Evolutionary conservation across 1,284 basidiomycete species (phyloP).

Genomic region (Schizopora paradoxa): DNA sequence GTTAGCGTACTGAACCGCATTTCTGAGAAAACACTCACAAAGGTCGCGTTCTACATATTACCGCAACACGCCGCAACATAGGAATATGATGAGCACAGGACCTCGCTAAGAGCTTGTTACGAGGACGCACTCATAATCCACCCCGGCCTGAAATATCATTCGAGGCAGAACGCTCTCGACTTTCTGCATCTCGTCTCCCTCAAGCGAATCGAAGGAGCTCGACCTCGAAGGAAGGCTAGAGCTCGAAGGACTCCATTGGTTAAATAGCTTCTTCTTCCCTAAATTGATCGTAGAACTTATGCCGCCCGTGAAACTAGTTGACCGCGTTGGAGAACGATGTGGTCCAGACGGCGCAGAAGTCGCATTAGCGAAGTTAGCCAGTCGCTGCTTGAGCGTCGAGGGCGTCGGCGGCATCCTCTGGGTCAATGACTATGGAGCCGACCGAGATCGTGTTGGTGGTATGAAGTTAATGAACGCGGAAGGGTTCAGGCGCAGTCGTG

Average conservation of each 20-base stretch:
- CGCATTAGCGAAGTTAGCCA: constrained; percentile 50
- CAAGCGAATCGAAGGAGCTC: constrained; percentile 2
- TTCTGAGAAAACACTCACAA: constrained; percentile 49
- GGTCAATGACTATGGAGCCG: not conserved
- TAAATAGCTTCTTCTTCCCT: constrained; percentile 26
- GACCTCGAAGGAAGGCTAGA: constrained; percentile 19
- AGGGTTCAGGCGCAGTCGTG: too few species aligned
- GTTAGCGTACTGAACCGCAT: not conserved
- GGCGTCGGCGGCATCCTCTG: constrained; percentile 16
- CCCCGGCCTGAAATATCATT: constrained; percentile 82
- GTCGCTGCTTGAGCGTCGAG: constrained; percentile 50
- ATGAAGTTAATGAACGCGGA: not conserved
- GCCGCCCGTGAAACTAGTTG: constrained; percentile 36
- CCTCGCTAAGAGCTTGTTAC: not conserved
- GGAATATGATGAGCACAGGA: not conserved
- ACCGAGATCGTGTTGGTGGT: not conserved
- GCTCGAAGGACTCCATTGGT: constrained; percentile 26
- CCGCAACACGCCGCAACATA: constrained; percentile 13
- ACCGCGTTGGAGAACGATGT: constrained; percentile 26
- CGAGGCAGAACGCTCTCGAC: constrained; percentile 62
- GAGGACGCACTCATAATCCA: constrained; percentile 71
- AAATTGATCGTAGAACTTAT: constrained; percentile 28
- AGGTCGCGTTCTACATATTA: constrained; percentile 60
- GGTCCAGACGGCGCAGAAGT: constrained; percentile 41
- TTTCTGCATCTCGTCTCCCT: constrained; percentile 28